Base-by-base conservation (phyloP, 495 filamentous ascomycete species). In the Niebla homalea region DNA sequence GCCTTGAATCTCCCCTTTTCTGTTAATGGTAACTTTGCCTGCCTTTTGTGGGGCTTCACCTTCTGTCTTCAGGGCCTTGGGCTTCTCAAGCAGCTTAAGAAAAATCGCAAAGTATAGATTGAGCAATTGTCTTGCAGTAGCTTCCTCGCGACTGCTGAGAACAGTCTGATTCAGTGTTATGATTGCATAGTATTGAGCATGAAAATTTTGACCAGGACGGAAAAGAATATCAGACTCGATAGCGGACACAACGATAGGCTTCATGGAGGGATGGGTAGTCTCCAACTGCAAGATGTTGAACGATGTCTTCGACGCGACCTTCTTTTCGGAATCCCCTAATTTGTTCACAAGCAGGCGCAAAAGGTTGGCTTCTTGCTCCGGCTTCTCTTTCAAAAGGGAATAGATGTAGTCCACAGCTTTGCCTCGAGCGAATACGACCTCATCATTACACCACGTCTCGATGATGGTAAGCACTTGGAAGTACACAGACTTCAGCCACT, bases 81-180 rank as follows among this genome's bases (percentile, higher is more conserved):
- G 29, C 14, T 73, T 70, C 62, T 89, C 89, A 39, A 96, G 69
- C 18, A 89, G 60, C 0, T 77, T 68, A 15, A 93, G 75, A 60
- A 98, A 97, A 8, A 89, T 60, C 22, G 78, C 75, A 57, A 98
- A 97, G 64, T 98, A 98, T 38, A 97, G 84, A 32, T 86, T 78
- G 5, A 97, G 66, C 35, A 98, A 67, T 45, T 83, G 82, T 57
- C 81, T 77, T 1, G 88, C 89, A n/a, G 93, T 76, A 26, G 79
- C 71, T 25, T 87, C 81, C 57, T 97, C 90, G 59, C 80, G 89
- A 36, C 67, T 71, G 58, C 85, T 90, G 45, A 97, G 62, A 35
- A 96, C 84, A 4, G 92, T 98, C 67, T 98, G 92, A 65, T 98
- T 98, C 36, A 98, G 66, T 2, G 92, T 95, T 59, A 95, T 97